Evolutionary conservation across 768 basidiomycete genomes (phyloP).

Genomic region (Suillus brevipes): DNA sequence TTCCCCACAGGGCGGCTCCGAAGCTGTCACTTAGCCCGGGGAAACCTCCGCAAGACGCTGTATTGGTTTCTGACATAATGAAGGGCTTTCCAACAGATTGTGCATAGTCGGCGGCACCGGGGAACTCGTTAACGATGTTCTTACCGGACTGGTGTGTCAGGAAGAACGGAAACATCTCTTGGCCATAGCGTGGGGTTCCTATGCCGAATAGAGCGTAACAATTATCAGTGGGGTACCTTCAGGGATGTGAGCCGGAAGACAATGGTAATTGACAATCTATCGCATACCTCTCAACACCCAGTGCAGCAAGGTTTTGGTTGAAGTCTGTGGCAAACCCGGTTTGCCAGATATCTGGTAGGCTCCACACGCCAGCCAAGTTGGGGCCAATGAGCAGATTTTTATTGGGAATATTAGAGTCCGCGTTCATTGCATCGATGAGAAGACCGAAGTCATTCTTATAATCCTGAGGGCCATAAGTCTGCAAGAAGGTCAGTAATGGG

Average conservation of each 20-base stretch:
- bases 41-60: constrained; percentile 52
- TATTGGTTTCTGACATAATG: constrained; percentile 60
- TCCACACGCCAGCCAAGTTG: constrained; percentile 58
- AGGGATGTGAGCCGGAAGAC: constrained; percentile 15
- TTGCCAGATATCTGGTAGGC: constrained; percentile 51
- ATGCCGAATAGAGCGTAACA: constrained; percentile 52
- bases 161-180: constrained; percentile 43
- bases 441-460: constrained; percentile 54
- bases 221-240: constrained; percentile 62
- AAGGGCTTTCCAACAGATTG: constrained; percentile 42
- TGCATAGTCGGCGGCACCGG: constrained; percentile 45
- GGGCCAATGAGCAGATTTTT: constrained; percentile 61
- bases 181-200: constrained; percentile 42
- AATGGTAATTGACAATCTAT: neutral
- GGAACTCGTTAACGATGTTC: constrained; percentile 52
- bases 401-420: constrained; percentile 39
- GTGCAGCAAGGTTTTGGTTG: constrained; percentile 39
- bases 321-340: constrained; percentile 51
- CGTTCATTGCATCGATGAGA: constrained; percentile 45
- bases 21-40: constrained; percentile 59
- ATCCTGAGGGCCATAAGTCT: constrained; percentile 33
- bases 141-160: constrained; percentile 57
- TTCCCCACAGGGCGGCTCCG: constrained; percentile 51
- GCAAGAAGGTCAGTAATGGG: constrained; percentile 14
- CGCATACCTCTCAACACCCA: constrained; percentile 57